phyloP scores from a whole-genome alignment of 306 rosid genomes.

The Lathyrus oleraceus region DNA sequence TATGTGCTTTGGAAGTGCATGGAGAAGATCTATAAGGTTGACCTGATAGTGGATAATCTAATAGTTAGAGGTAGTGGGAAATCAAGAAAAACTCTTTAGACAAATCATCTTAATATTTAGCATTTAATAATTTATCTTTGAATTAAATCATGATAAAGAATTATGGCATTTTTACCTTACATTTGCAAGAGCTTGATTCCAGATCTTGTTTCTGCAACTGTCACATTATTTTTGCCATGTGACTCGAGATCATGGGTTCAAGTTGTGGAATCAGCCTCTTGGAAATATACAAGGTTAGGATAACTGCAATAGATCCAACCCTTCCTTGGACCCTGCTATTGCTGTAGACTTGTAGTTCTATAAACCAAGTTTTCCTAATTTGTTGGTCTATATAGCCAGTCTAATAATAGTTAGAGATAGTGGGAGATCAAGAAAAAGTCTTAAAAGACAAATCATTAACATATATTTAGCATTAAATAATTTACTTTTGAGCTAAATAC shows the following conservation, averaged over 20 bases:
- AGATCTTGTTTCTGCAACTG: neutral
- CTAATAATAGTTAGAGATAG: too few species aligned
- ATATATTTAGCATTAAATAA: neutral
- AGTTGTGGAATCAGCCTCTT: neutral
- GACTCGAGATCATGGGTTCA: conserved; percentile 3
- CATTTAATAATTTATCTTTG: neutral
- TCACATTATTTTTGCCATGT: neutral
- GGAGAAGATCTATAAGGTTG: neutral
- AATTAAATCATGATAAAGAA: neutral
- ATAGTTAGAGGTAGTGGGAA: neutral
- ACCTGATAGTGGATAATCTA: neutral
- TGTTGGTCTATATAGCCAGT: neutral
- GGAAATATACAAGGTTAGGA: neutral
- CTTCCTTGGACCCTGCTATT: neutral
- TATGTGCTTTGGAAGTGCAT: neutral
- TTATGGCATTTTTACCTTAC: neutral
- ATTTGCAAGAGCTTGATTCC: neutral
- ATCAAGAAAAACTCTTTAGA: neutral
- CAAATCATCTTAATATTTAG: neutral
- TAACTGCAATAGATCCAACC: neutral
- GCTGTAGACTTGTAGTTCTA: neutral
- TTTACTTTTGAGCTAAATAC: neutral
- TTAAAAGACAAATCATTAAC: neutral
- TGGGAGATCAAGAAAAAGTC: neutral
- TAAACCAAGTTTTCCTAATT: neutral